Base-by-base conservation (phyloP, 176 grass and related monocot species). In the Aegilops longissima region DNA sequence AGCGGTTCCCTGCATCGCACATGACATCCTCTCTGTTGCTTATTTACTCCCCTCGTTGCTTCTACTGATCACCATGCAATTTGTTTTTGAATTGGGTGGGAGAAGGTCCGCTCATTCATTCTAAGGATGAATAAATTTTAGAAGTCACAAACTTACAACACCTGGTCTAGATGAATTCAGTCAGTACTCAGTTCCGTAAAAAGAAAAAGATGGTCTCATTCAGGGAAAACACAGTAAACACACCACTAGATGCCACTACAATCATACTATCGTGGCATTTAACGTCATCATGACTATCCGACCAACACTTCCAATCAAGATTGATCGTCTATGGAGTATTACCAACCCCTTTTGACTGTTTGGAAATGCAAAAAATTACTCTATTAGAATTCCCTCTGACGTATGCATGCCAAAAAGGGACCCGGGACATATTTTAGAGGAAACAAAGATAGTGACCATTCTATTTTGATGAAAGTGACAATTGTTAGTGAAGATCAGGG, bases 1-100 rank as follows among this genome's bases (percentile, higher is more conserved):
- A 44, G 4, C 18, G 3, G 25, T 56, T 25, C 20, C 77, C 38
- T 24, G 30, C 85, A 64, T 73, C 56, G 14, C 38, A 73, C 66
- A 63, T 86, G 77, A 16, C 70, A 75, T 82, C 61, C 34, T 30
- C 40, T 49, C 36, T 70, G 45, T 56, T 78, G 42, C 56, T 39
- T 80, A 64, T 18, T 24, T 54, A 54, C 12, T 74, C 54, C 1
- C 24, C 67, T 80, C 65, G 23, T 67, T 81, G 82, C 82, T 66
- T 84, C 12, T 74, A 78, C 30, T 31, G 30, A 31, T 16, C 7
- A 54, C 12, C 59, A 21, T 76, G 45, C 16, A 59, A 76, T 74
- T 74, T 30, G 4, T 4, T 31, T 75, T 18, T 76, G 13, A 20
- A 31, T 13, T 30, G 24, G 73, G 25, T 14, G 29, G 44, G 18